Percentiles rank a stretch among this genome's conserved stretches.
Evolutionary conservation across 2,329 filamentous ascomycete species (phyloP).

Genomic region (Emergomyces pasteurianus): DNA sequence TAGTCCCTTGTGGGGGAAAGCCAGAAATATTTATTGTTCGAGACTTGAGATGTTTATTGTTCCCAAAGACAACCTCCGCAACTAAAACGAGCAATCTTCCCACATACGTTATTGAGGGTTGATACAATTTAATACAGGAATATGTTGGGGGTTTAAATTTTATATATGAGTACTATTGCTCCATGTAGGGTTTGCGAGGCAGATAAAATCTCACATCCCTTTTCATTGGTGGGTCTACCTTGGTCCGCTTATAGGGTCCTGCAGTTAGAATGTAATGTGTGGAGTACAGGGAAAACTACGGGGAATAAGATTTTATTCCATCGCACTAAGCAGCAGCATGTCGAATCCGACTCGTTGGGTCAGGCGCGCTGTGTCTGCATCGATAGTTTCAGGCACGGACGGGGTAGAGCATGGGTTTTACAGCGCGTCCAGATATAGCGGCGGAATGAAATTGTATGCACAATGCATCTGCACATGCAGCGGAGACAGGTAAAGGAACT

Average conservation of each 20-base stretch:
- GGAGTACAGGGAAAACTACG: not conserved
- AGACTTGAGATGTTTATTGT: too few relatives aligned
- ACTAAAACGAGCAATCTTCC: too few relatives aligned
- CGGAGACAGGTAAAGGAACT: not conserved
- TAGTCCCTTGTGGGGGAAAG: too few relatives aligned
- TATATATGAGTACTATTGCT: not conserved
- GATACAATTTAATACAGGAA: too few relatives aligned
- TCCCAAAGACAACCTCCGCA: too few relatives aligned
- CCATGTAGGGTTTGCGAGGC: too few relatives aligned
- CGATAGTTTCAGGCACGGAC: not conserved
- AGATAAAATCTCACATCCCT: too few relatives aligned
- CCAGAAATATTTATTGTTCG: too few relatives aligned
- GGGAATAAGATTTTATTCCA: not conserved
- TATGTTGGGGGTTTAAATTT: not conserved
- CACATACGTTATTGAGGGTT: too few relatives aligned
- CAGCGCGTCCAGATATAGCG: not conserved
- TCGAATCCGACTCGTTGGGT: not conserved
- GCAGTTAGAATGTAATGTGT: not conserved
- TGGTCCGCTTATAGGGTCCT: not conserved
- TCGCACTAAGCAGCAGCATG: not conserved
- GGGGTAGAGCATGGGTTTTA: not conserved
- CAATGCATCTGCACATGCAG: not conserved
- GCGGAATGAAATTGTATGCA: not conserved
- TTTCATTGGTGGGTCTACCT: not conserved
- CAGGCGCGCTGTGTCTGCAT: not conserved